A percentile compares a stretch with the other conserved stretches of the same genome.
Conservation (phyloP, 345 rosid species). For the Eucalyptus albens region DNA sequence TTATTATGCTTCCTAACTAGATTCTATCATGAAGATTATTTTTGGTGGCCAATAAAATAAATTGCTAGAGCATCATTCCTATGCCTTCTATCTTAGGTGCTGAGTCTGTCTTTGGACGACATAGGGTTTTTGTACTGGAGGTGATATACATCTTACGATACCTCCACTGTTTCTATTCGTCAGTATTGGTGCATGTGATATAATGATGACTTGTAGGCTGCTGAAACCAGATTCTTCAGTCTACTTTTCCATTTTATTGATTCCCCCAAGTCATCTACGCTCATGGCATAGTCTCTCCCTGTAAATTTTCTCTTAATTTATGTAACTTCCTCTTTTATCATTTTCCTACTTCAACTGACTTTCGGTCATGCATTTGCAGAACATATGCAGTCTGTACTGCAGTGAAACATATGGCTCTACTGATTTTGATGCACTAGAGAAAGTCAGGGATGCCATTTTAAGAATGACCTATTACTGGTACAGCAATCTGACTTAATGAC, state of each 20-base stretch:
- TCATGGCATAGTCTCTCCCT: not conserved
- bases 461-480: conserved; percentile 99
- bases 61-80: not conserved
- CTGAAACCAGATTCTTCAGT: not conserved
- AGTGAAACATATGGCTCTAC: conserved; percentile 68
- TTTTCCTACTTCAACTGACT: not conserved
- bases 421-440: conserved; percentile 45
- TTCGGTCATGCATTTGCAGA: conserved; percentile 9
- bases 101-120: not conserved
- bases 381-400: conserved; percentile 70
- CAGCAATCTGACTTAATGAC: not conserved
- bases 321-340: not conserved
- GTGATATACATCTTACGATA: not conserved
- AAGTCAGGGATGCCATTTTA: conserved; percentile 63
- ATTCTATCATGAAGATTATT: not conserved
- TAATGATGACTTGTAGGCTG: not conserved
- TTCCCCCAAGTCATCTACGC: not conserved
- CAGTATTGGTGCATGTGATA: not conserved
- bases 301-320: not conserved
- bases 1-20: not conserved
- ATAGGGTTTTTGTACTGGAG: not conserved
- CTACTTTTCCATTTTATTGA: not conserved
- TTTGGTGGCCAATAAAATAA: not conserved
- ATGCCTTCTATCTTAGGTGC: not conserved
- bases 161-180: not conserved